Evolutionary conservation across 495 filamentous ascomycete species (phyloP).

Genomic region (Aspergillus cavernicola): DNA sequence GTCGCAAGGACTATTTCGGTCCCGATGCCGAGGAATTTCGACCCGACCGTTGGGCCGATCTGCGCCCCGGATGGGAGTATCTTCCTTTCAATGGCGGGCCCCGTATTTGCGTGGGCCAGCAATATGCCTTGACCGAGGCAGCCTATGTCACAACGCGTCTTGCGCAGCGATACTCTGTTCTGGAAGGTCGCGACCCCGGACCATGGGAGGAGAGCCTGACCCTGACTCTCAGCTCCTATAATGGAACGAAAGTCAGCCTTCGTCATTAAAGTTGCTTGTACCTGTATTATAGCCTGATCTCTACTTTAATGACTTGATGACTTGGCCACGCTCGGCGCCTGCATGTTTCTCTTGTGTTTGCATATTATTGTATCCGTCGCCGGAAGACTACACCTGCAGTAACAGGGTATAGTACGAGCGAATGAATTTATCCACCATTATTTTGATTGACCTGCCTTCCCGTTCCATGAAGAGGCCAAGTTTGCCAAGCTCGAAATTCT

Average conservation of each 20-base stretch:
- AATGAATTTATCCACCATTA: neutral
- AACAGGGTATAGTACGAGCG: too few species aligned
- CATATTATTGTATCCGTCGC: too few species aligned
- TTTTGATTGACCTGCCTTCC: neutral
- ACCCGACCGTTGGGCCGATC: slow-evolving; percentile 63
- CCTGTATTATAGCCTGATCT: neutral
- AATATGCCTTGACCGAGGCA: slow-evolving; percentile 68
- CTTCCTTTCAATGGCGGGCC: slow-evolving; percentile 73
- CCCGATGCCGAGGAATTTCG: slow-evolving; percentile 51
- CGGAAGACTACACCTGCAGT: too few species aligned
- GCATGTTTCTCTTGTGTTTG: too few species aligned
- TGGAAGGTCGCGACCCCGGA: slow-evolving; percentile 24
- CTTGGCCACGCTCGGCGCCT: neutral
- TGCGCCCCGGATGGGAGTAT: slow-evolving; percentile 55
- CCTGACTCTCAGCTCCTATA: slow-evolving; percentile 8
- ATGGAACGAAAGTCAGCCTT: slow-evolving; percentile 15
- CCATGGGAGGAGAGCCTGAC: slow-evolving; percentile 16
- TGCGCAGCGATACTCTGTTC: slow-evolving; percentile 56
- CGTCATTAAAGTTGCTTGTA: neutral
- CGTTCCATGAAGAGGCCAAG: neutral
- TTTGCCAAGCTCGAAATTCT: neutral
- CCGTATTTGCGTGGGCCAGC: slow-evolving; percentile 75
- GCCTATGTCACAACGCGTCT: slow-evolving; percentile 61
- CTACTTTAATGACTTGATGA: neutral
- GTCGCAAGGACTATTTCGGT: slow-evolving; percentile 43